Percentiles rank a stretch among this genome's conserved stretches.
Conservation (phyloP, 441 rosid species). For the Daphne laureola region DNA sequence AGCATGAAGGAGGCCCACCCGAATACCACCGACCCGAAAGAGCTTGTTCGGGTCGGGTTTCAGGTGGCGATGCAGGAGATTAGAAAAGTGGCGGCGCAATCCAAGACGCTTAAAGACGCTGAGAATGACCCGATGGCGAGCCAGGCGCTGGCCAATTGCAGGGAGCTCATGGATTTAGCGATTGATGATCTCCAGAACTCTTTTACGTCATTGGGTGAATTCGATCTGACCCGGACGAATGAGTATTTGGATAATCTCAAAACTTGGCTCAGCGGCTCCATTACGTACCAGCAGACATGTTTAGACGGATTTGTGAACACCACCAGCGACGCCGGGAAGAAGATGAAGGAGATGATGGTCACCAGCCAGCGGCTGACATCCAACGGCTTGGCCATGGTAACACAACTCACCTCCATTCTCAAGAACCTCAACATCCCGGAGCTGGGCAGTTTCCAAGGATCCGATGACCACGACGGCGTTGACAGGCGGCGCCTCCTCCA, state of each 20-base stretch:
- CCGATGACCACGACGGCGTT: neutral
- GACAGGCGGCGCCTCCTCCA: constrained; percentile 17
- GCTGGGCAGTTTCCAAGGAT: constrained; percentile 15
- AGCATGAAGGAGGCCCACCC: constrained; percentile 38
- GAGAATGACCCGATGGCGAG: constrained; percentile 41
- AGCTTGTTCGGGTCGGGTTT: constrained; percentile 51
- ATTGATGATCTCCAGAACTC: constrained; percentile 53
- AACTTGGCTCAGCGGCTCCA: constrained; percentile 69
- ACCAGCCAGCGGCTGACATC: constrained; percentile 44
- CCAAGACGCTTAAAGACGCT: constrained; percentile 27
- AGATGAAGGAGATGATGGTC: constrained; percentile 36
- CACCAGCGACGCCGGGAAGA: constrained; percentile 35
- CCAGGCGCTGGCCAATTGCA: constrained; percentile 48
- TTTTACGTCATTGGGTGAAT: constrained; percentile 25
- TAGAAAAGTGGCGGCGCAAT: constrained; percentile 28
- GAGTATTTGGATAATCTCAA: constrained; percentile 40
- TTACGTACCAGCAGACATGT: constrained; percentile 70
- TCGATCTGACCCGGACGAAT: constrained; percentile 27
- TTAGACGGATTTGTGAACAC: constrained; percentile 57
- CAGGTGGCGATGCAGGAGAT: constrained; percentile 38
- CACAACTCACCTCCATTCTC: constrained; percentile 29
- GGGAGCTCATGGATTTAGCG: constrained; percentile 46
- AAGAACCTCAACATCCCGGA: constrained; percentile 24
- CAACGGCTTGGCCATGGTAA: constrained; percentile 69
- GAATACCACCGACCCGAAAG: constrained; percentile 41